Percentiles rank a stretch among this genome's conserved stretches.
phyloP scores from a whole-genome alignment of 1,139 yeast species.

The Candida buenavistaensis region DNA sequence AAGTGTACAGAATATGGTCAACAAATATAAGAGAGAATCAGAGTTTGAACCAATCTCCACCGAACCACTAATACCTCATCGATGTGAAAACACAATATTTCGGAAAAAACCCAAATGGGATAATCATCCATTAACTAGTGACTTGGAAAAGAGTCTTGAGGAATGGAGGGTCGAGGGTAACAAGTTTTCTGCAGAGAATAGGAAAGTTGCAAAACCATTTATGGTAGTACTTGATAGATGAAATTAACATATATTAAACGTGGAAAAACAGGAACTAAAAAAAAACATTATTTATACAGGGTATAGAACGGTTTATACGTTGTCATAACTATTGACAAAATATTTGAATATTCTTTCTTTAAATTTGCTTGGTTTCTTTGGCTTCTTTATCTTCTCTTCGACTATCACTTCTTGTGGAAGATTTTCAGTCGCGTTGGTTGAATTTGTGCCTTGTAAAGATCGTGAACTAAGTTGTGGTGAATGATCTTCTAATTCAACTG shows the following conservation, averaged over 20 bases:
- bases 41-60: background rate
- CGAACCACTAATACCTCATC: background rate
- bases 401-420: slow-evolving; percentile 1
- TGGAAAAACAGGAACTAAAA: background rate
- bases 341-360: slow-evolving; percentile 36
- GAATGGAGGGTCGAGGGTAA: background rate
- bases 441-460: slow-evolving; percentile 9
- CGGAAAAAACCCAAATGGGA: background rate
- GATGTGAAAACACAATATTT: background rate
- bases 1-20: too few species aligned
- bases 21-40: too few species aligned
- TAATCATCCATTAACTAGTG: background rate
- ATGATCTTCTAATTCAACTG: background rate
- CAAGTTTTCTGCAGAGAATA: background rate
- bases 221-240: background rate
- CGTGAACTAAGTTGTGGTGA: slow-evolving; percentile 9
- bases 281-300: too few species aligned
- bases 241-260: slow-evolving; percentile 1
- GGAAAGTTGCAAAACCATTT: background rate
- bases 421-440: slow-evolving; percentile 9
- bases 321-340: slow-evolving; percentile 34
- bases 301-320: too few species aligned
- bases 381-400: slow-evolving; percentile 11
- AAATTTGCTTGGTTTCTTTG: slow-evolving; percentile 27
- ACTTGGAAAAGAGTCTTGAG: background rate